phyloP scores from a whole-genome alignment of 306 rosid species.

The Vigna nakashimae region DNA sequence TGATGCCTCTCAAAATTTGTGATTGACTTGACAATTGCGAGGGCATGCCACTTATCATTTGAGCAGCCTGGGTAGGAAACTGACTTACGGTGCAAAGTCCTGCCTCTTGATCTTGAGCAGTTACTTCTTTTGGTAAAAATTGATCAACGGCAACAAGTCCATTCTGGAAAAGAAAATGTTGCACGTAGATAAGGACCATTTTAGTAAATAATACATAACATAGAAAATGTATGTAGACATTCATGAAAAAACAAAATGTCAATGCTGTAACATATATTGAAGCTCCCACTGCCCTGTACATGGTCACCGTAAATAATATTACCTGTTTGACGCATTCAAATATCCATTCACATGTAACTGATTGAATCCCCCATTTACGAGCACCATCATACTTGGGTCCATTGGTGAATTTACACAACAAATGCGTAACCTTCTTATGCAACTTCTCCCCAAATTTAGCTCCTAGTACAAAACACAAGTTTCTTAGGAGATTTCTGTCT shows the following conservation, averaged over 20 bases:
- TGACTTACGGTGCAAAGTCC: slow-evolving; percentile 79
- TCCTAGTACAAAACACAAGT: slow-evolving; percentile 91
- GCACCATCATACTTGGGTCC: slow-evolving; percentile 93
- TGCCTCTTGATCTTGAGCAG: slow-evolving; percentile 80
- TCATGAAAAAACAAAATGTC: slow-evolving; percentile 27
- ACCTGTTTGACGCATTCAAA: slow-evolving; percentile 96
- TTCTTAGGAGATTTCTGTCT: slow-evolving; percentile 76
- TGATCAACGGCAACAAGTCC: slow-evolving; percentile 65
- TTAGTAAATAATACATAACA: slow-evolving; percentile 28
- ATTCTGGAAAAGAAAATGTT: slow-evolving; percentile 58
- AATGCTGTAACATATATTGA: slow-evolving; percentile 30
- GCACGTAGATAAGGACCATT: slow-evolving; percentile 20
- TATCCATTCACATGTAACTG: slow-evolving; percentile 82
- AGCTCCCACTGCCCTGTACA: slow-evolving; percentile 23
- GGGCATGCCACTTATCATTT: slow-evolving; percentile 57
- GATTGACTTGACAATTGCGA: slow-evolving; percentile 67
- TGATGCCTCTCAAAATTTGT: slow-evolving; percentile 50
- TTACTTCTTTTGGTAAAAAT: slow-evolving; percentile 81
- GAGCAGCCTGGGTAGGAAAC: slow-evolving; percentile 82
- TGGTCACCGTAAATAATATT: slow-evolving; percentile 46
- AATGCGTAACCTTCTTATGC: slow-evolving; percentile 87
- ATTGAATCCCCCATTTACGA: slow-evolving; percentile 75
- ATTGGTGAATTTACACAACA: slow-evolving; percentile 78
- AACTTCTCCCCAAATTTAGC: slow-evolving; percentile 77
- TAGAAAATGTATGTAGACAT: slow-evolving; percentile 26